Base-by-base conservation (phyloP, 2,329 filamentous ascomycete genomes). In the Xylariaceae sp. region DNA sequence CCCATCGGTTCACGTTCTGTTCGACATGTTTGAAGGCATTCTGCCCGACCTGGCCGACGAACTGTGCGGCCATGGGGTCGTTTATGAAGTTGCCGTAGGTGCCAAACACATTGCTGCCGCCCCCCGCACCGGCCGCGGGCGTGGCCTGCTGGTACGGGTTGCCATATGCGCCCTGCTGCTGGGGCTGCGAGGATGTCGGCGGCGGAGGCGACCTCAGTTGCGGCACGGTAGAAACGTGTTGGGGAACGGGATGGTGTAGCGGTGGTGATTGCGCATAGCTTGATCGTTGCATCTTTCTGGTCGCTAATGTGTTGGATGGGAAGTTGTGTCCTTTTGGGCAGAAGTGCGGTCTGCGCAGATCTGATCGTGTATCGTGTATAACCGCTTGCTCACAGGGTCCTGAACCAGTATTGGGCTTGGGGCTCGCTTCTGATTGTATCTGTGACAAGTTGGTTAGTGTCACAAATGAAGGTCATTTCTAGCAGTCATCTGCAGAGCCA, bases 191-290 rank as follows among this genome's bases (percentile, higher is more conserved):
- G 26, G 80, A 77, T 36, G 74, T 74, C 26, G 87, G 89, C 46
- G 88, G 85, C 42, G 86, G 90, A 45, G 92, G 92, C 42, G 92
- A 97, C 64, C 94, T 83, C 62, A 98, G 81, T 69, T 97, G 92
- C 31, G 92, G 92, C 34, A 98, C 92, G 42, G 89, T 94, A 59
- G 92, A 97, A 57, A 97, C 90, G 73, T 98, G 92, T 66, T 98
- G 92, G 47, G 92, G 92, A 43, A 97, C 88, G 42, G 92, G 92
- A 63, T 97, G 92, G 66, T 97, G 92, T 54, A 97, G 81, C 51
- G 90, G 89, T 61, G 89, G 90, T 60, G 88, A 95, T 59, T 89
- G 85, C 64, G 80, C 79, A 69, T 92, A 95, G 38, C 79, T 73
- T 60, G 83, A 74, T 62, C 88, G 85, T 69, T 96, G 90, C 90